Conservation (phyloP, 2,329 filamentous ascomycete species). For the Diaporthe amygdali region DNA sequence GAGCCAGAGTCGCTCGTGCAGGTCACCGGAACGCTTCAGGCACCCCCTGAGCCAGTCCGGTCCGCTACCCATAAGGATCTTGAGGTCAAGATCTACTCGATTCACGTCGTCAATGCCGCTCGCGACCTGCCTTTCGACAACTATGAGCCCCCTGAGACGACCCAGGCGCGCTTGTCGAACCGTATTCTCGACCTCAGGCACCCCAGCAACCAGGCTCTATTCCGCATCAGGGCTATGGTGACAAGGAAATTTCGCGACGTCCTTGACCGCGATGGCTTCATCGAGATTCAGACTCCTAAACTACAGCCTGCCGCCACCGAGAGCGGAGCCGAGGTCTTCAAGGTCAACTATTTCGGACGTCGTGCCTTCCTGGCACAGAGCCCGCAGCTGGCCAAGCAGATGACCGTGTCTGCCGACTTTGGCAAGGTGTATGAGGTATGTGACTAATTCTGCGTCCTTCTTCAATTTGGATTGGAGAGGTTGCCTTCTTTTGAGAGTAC, state of each 20-base stretch:
- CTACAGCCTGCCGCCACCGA: conserved; percentile 89
- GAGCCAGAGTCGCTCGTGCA: conserved; percentile 79
- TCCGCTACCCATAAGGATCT: conserved; percentile 77
- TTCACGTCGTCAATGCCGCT: conserved; percentile 58
- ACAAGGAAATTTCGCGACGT: conserved; percentile 79
- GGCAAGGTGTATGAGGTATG: conserved; percentile 79
- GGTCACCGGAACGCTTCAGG: conserved; percentile 75
- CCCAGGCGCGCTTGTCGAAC: conserved; percentile 72
- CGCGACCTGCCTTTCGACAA: conserved; percentile 56
- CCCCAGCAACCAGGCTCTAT: conserved; percentile 85
- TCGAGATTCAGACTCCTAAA: conserved; percentile 94
- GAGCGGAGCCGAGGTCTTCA: conserved; percentile 89
- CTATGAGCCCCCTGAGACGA: conserved; percentile 49
- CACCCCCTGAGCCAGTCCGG: conserved; percentile 75
- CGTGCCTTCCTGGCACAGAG: conserved; percentile 89
- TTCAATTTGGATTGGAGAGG: background rate
- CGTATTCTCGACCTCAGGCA: conserved; percentile 85
- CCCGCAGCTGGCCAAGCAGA: conserved; percentile 91
- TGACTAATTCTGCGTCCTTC: background rate
- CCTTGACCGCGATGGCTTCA: conserved; percentile 77
- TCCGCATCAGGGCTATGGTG: conserved; percentile 83
- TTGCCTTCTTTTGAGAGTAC: background rate
- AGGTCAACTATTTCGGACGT: conserved; percentile 88
- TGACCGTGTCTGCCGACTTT: conserved; percentile 89
- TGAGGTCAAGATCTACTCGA: conserved; percentile 71